Evolutionary conservation across 176 grass and related monocot species (phyloP), one percentile per base, ranked within the genome.

Genomic region (Aegilops speltoides): DNA sequence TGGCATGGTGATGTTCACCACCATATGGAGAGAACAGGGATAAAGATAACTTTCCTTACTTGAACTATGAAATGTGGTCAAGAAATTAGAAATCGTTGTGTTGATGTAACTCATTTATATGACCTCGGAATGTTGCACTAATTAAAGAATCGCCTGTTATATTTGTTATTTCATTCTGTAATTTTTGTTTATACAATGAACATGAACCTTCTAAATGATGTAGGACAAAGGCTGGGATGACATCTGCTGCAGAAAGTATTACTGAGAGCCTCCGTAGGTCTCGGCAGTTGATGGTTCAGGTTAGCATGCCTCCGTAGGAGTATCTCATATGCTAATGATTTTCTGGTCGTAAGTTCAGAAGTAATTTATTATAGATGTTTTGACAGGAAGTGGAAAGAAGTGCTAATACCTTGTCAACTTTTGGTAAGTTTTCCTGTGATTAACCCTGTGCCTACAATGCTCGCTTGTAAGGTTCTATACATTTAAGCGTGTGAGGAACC

Each of bases 201-300:
- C 41, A 34, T 2, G 79, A 52, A 70, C 15, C 19, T 64, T 38
- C 46, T 43, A 82, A 52, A 79, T 69, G 48, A 43, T 86, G 48
- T 68, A 98, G 94, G 88, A 98, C 94, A 88, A 98, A 98, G 70
- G 87, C 85, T 87, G 94, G 92, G 19, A 93, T 98, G 97, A 94
- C 92, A 76, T 96, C 94, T 24, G 88, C 90, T 91, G 94, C 94
- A 64, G 92, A 96, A 94, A 96, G 92, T 84, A 96, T 96, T 63
- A 96, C 94, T 1, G 94, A 96, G 62, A 96, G 94, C 89, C 92
- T 99, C 41, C 91, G 91, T 33, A 73, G 88, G 16, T 93, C 94
- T 52, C 89, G 88, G 32, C 97, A 96, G 62, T 48, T 96, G 87
- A 99, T 99, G 97, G 92, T 96, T 93, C 94, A 99, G 94, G 97